These are phyloP conservation scores for Diplodia scrobiculata DNA, from an alignment of 2,329 filamentous ascomycete species.

Conservation along the genomic window DNA sequence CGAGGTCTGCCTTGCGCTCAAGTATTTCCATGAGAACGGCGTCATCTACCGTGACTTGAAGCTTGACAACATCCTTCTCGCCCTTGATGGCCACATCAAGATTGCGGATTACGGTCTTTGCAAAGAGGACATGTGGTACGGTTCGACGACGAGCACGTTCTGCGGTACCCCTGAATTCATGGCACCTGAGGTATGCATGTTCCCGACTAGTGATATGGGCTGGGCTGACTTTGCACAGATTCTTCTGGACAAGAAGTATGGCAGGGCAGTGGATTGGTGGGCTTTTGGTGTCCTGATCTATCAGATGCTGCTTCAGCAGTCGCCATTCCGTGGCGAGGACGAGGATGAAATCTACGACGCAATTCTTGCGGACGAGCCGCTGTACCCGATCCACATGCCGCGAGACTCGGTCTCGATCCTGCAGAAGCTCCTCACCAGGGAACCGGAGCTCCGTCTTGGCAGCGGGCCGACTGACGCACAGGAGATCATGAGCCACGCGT, in stretches of 20 bases:
- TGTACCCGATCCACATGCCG: constrained; percentile 99
- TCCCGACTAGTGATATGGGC: not conserved
- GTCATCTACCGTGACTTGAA: constrained; percentile 91
- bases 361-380: constrained; percentile 92
- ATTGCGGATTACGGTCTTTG: constrained; percentile 98
- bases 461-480: constrained; percentile 96
- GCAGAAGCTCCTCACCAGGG: constrained; percentile 92
- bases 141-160: constrained; percentile 94
- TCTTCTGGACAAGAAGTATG: constrained; percentile 96
- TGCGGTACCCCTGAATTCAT: constrained; percentile 99
- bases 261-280: constrained; percentile 98
- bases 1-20: constrained; percentile 93
- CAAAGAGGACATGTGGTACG: constrained; percentile 99
- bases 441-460: constrained; percentile 88
- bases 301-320: constrained; percentile 99
- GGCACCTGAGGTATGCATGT: constrained; percentile 79
- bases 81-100: constrained; percentile 96
- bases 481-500: constrained; percentile 98
- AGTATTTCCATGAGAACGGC: constrained; percentile 99
- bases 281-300: constrained; percentile 98
- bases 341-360: constrained; percentile 99
- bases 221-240: constrained; percentile 60
- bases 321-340: constrained; percentile 96
- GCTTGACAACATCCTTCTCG: constrained; percentile 86
- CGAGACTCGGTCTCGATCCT: constrained; percentile 96